Base-by-base conservation (phyloP, 1,284 basidiomycete species). In the Microbotryum violaceum region DNA sequence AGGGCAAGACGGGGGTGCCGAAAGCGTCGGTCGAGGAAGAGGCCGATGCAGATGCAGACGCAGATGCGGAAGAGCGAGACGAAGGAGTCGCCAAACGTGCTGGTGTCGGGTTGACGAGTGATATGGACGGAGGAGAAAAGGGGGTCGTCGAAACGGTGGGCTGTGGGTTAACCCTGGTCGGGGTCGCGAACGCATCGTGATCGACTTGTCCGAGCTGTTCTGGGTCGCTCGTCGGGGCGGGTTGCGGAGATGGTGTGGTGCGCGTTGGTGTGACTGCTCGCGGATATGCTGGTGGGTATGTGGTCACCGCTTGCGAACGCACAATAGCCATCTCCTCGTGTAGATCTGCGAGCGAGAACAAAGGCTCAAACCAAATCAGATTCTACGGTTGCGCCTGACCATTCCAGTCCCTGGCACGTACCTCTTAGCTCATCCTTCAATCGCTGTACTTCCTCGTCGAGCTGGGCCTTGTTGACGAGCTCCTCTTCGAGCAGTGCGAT, bases 401-500 rank as follows among this genome's bases (percentile, higher is more conserved):
- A 1, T 33, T 3, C 20, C 16, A 18, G 12, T 5, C 29, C 14
- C 4, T 21, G 16, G 18, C 33, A 73, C 82, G 60, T 65, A 92
- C 92, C 93, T 83, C 92, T 79, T 37, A 97, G 77, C 74, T 97
- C 92, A 73, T 98, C 96, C 75, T 86, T 92, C 60, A 96, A 76
- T 49, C 96, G 82, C 76, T 98, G 96, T 56, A 82, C 84, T 72
- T 96, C 89, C 75, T 96, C 93, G 73, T 97, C 92, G 45, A 97
- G 74, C 65, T 82, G 85, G 4, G 89, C 87, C 76, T 93, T 94
- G 75, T 88, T 87, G 49, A 97, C 78, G n/a, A 98, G 79, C 74
- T 99, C 96, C 70, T 97, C 91, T 75, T 99, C 96, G 42, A 98
- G 81, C 50, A 98, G 77, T 54, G 96, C 97, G 77, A 97, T 97